These are phyloP conservation scores for Diaporthe australafricana DNA, from an alignment of 2,329 filamentous ascomycete species.

Conservation along the genomic window DNA sequence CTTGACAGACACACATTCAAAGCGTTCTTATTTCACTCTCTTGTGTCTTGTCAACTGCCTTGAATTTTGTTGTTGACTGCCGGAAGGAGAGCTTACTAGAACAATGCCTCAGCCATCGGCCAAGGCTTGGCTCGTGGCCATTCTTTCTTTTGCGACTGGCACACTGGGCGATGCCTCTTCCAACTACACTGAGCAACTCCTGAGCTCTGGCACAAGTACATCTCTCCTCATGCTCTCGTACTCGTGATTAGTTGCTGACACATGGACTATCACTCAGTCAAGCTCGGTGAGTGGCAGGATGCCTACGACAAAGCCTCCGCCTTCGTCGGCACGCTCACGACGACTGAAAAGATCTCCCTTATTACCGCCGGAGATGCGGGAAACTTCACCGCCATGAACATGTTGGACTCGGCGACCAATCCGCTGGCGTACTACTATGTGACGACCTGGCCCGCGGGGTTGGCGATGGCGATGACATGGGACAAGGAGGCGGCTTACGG, in stretches of 20 bases:
- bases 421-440: slow-evolving; percentile 17
- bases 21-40: background rate
- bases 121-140: slow-evolving; percentile 7
- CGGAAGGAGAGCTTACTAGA: background rate
- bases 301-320: slow-evolving; percentile 14
- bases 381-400: background rate
- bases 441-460: background rate
- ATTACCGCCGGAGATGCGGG: background rate
- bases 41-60: too few relatives aligned
- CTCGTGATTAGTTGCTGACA: background rate
- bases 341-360: slow-evolving; percentile 7
- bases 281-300: slow-evolving; percentile 27
- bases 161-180: slow-evolving; percentile 1
- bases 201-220: slow-evolving; percentile 11
- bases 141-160: background rate
- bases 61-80: too few relatives aligned
- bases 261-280: background rate
- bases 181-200: background rate
- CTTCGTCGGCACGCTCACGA: background rate
- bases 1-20: background rate
- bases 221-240: too few relatives aligned
- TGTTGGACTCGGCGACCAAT: background rate
- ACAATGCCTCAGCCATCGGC: slow-evolving; percentile 2
- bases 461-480: slow-evolving; percentile 10
- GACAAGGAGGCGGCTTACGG: background rate